Evolutionary conservation across 371 early-diverging fungal genomes (phyloP), one percentile per base, ranked within the genome.

Genomic region (Batrachochytrium dendrobatidis): DNA sequence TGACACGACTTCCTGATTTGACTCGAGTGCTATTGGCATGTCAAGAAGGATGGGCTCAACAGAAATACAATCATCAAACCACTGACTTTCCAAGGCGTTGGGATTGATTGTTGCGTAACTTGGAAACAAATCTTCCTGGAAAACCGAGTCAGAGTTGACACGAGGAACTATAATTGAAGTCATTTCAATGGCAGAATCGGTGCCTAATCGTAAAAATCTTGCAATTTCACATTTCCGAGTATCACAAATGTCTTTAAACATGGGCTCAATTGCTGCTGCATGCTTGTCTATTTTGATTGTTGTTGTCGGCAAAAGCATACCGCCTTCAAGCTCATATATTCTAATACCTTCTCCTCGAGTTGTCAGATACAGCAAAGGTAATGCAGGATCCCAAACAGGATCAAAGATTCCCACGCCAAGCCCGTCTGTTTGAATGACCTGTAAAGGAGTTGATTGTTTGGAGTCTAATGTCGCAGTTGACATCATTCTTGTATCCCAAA

Each of bases 61-160:
- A 24, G 63, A 54, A 28, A 59, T 53, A 18, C 31, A 22, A 4
- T 20, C 20, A 28, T 62, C 44, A 50, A 62, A 62, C 48, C 49
- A 66, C 22, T 28, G 24, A 24, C 28, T 20, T 18, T 61, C 49
- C 22, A 7, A 55, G 15, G 39, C 49, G 1, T 34, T 39, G 10
- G 53, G 48, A 30, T 62, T 26, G 18, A 60, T 57, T 3, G 44
- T 20, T 6, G 63, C 35, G 18, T 52, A 30, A 18, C 62, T 58
- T 24, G 70, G 70, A 33, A 66, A 70, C 18, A 67, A 30, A 31
- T 67, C 70, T 18, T 66, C 32, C 46, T 70, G 66, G 58, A 63
- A 63, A 1, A 43, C 43, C 10, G 49, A 31, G n/a, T 70, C 70
- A 8, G 55, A 34, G 30, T 64, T 50, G 2, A 28, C 58, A 3